These are phyloP conservation scores for Hyparrhenia diplandra DNA, from an alignment of 176 grass and related monocot species.

Conservation along the genomic window DNA sequence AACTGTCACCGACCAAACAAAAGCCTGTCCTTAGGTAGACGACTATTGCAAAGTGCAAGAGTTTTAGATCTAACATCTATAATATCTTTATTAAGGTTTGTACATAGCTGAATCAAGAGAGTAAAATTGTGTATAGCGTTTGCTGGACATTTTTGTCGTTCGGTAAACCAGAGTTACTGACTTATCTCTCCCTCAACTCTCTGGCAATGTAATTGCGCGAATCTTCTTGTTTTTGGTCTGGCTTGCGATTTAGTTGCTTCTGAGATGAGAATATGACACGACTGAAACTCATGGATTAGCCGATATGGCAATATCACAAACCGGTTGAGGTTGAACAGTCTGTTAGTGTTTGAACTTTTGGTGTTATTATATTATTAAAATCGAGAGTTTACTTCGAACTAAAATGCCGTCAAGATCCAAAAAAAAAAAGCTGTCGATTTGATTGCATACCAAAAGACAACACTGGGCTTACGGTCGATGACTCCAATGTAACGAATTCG, in stretches of 20 bases:
- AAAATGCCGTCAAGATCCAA: neutral
- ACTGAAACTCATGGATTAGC: neutral
- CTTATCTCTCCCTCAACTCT: neutral
- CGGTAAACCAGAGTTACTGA: neutral
- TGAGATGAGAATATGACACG: neutral
- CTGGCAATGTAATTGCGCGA: neutral
- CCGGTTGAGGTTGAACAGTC: neutral
- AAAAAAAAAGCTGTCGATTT: too few relatives aligned
- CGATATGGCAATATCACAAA: neutral
- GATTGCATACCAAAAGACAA: too few relatives aligned
- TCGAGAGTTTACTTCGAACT: neutral
- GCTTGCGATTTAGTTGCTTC: neutral
- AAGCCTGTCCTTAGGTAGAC: conserved; percentile 57
- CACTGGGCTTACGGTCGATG: neutral
- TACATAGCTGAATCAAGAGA: conserved; percentile 16
- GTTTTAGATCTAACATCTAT: neutral
- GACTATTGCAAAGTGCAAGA: conserved; percentile 10
- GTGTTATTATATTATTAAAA: neutral
- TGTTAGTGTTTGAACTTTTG: neutral
- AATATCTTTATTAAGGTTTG: neutral
- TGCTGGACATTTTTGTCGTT: neutral
- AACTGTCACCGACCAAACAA: conserved; percentile 41
- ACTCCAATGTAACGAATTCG: neutral
- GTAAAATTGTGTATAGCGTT: neutral
- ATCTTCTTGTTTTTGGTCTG: neutral